Conservation (phyloP, 768 basidiomycete genomes). For the Macrocybe gigantea region DNA sequence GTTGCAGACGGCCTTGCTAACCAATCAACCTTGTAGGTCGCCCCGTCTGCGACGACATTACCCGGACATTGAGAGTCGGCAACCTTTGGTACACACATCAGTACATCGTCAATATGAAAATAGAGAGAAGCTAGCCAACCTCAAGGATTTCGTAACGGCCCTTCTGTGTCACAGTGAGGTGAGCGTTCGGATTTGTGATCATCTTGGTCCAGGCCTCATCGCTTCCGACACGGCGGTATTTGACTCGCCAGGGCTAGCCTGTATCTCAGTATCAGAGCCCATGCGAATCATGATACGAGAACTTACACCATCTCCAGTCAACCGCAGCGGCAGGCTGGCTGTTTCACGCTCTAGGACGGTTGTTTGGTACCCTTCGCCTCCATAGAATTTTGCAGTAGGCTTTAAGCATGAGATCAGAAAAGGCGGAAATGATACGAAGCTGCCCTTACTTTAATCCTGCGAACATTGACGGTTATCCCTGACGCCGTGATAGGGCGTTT, state of each 20-base stretch:
- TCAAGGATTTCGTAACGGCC: constrained; percentile 73
- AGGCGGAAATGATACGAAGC: not conserved
- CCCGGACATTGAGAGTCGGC: constrained; percentile 85
- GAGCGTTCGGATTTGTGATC: constrained; percentile 61
- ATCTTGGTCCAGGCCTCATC: constrained; percentile 32
- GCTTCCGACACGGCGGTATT: constrained; percentile 55
- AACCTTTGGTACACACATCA: constrained; percentile 45
- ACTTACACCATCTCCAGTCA: constrained; percentile 88
- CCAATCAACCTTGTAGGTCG: constrained; percentile 70
- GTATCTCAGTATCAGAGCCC: not conserved
- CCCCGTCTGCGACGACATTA: constrained; percentile 49
- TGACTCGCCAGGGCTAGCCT: constrained; percentile 79
- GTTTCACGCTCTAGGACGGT: constrained; percentile 71
- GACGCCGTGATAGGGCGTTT: constrained; percentile 67
- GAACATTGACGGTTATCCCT: constrained; percentile 82
- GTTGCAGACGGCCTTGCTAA: constrained; percentile 72
- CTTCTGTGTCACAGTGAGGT: constrained; percentile 65
- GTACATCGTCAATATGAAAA: not conserved
- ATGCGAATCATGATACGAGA: not conserved
- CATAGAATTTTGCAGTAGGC: constrained; percentile 88
- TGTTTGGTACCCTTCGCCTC: constrained; percentile 34
- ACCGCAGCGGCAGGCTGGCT: constrained; percentile 69
- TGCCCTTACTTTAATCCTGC: constrained; percentile 61
- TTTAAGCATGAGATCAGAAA: constrained; percentile 19
- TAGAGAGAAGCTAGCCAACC: constrained; percentile 29